phyloP scores from a whole-genome alignment of 2,329 filamentous ascomycete species.

The Clarireedia hainanense region DNA sequence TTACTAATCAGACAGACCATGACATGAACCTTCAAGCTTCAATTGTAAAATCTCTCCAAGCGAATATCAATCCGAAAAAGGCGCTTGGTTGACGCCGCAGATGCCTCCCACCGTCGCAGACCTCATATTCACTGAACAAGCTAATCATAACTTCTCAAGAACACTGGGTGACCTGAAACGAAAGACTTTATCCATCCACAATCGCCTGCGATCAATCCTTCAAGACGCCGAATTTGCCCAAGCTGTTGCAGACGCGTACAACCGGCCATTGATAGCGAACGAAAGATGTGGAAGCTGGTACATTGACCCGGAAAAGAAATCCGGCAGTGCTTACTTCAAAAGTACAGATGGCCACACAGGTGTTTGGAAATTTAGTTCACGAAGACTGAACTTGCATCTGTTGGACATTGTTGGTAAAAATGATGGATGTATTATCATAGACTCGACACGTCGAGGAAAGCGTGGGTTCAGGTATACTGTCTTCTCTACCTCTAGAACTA shows the following conservation, averaged over 20 bases:
- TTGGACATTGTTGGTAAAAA: constrained; percentile 56
- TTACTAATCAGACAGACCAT: not conserved
- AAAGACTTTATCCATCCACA: constrained; percentile 68
- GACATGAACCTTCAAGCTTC: not conserved
- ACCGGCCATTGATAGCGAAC: constrained; percentile 75
- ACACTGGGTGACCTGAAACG: constrained; percentile 66
- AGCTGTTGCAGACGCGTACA: constrained; percentile 44
- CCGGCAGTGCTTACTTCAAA: constrained; percentile 86
- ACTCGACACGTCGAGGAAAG: constrained; percentile 89
- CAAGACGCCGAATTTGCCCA: constrained; percentile 69
- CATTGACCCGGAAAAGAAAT: constrained; percentile 57
- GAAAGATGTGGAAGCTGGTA: constrained; percentile 98
- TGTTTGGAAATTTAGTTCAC: constrained; percentile 82
- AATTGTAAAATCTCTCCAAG: not conserved
- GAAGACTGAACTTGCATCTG: constrained; percentile 78
- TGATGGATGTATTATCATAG: constrained; percentile 78
- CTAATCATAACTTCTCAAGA: constrained; percentile 58
- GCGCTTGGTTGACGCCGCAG: not conserved
- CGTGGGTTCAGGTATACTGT: constrained; percentile 37
- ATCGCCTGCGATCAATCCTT: constrained; percentile 73
- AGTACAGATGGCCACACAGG: constrained; percentile 91
- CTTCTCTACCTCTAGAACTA: constrained; percentile 10
- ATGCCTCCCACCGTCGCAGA: constrained; percentile 38
- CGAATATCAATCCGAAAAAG: not conserved
- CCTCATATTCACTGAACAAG: constrained; percentile 36